phyloP scores from a whole-genome alignment of 441 rosid genomes.

The Hypseocharis bilobata region DNA sequence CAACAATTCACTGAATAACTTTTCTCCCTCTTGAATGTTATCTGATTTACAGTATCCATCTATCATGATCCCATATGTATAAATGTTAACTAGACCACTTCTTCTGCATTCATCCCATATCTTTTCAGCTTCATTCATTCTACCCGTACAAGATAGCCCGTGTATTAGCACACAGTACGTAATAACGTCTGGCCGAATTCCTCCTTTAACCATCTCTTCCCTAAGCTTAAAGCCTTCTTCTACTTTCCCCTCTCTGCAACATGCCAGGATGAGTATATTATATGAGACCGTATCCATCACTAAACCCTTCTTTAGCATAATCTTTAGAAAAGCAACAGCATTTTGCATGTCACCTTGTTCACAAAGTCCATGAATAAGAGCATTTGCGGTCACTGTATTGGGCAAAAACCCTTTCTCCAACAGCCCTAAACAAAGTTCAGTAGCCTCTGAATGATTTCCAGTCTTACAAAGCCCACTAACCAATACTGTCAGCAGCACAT shows the following conservation, averaged over 20 bases:
- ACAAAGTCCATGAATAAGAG: constrained; percentile 64
- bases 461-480: constrained; percentile 48
- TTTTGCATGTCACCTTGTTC: constrained; percentile 46
- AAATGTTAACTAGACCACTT: constrained; percentile 34
- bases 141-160: constrained; percentile 35
- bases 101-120: constrained; percentile 44
- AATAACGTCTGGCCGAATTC: constrained; percentile 41
- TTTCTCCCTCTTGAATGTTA: constrained; percentile 41
- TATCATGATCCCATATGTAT: constrained; percentile 50
- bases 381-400: constrained; percentile 52
- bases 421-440: constrained; percentile 46
- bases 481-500: constrained; percentile 51
- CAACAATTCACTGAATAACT: constrained; percentile 38
- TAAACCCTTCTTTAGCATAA: constrained; percentile 42
- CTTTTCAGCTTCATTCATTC: constrained; percentile 41
- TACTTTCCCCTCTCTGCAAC: constrained; percentile 40
- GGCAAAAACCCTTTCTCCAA: constrained; percentile 39
- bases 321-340: constrained; percentile 41
- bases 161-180: constrained; percentile 41
- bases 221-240: constrained; percentile 39
- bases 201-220: constrained; percentile 45
- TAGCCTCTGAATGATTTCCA: constrained; percentile 46
- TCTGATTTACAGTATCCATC: constrained; percentile 52
- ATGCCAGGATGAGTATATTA: constrained; percentile 49
- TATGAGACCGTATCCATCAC: constrained; percentile 47